Conservation (phyloP, 306 rosid genomes). For the Corylus avellana region DNA sequence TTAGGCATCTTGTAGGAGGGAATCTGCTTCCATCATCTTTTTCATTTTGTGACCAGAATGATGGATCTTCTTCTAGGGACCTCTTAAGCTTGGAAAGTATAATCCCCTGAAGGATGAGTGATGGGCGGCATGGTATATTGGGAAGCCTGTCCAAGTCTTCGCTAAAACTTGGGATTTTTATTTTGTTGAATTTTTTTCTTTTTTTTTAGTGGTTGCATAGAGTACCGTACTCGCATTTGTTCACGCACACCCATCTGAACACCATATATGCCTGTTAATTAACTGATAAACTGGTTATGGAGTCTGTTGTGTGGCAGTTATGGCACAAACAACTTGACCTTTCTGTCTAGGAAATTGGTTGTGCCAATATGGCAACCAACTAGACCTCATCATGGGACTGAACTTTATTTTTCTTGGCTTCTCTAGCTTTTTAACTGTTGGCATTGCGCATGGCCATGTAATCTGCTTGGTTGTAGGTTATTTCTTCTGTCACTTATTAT, state of each 20-base stretch:
- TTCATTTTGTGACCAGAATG: background rate
- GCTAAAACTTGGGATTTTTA: background rate
- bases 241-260: background rate
- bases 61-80: background rate
- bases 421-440: background rate
- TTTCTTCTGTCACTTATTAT: background rate
- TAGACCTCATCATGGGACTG: background rate
- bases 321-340: background rate
- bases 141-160: background rate
- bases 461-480: background rate
- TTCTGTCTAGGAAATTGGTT: background rate
- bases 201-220: background rate
- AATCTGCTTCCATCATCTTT: background rate
- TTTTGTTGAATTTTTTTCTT: background rate
- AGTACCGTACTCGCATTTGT: background rate
- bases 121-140: background rate
- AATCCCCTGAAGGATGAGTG: background rate
- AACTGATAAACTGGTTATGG: background rate
- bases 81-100: background rate
- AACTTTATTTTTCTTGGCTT: background rate
- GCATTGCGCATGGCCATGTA: background rate
- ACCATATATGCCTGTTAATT: background rate
- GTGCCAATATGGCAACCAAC: too few relatives aligned
- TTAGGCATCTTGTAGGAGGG: background rate
- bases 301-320: background rate